phyloP scores from a whole-genome alignment of 1,139 yeast species.

The Blastobotrys proliferans region DNA sequence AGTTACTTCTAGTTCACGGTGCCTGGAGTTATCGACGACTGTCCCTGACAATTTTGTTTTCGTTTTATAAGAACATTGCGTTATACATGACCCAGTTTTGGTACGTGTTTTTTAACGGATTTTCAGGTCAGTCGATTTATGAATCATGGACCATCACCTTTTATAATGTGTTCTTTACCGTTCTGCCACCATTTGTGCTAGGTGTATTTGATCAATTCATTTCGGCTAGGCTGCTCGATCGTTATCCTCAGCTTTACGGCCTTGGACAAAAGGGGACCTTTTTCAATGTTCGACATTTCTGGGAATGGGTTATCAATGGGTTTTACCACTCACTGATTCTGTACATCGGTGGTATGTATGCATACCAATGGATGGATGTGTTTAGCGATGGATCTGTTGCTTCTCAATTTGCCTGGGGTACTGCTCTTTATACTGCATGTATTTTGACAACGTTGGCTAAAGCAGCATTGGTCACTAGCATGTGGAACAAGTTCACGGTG shows the following conservation, averaged over 20 bases:
- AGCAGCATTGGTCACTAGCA: constrained; percentile 85
- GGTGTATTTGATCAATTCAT: constrained; percentile 98
- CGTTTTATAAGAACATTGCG: constrained; percentile 93
- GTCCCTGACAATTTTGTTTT: constrained; percentile 85
- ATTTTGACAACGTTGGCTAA: constrained; percentile 88
- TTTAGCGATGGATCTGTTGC: constrained; percentile 63
- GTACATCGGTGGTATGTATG: constrained; percentile 66
- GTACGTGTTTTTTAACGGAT: constrained; percentile 90
- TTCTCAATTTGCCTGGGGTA: constrained; percentile 96
- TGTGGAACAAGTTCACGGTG: constrained; percentile 93
- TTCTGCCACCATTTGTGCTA: constrained; percentile 89
- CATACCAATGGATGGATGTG: constrained; percentile 65
- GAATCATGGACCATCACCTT: constrained; percentile 98
- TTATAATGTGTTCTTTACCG: constrained; percentile 94
- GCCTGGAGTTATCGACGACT: constrained; percentile 97
- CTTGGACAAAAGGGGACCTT: constrained; percentile 85
- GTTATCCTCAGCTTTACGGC: constrained; percentile 89
- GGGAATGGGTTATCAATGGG: constrained; percentile 98
- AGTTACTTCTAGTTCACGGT: constrained; percentile 87
- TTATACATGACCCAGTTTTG: constrained; percentile 97
- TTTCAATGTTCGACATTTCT: constrained; percentile 85
- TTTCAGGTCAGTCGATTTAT: constrained; percentile 91
- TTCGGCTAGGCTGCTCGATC: constrained; percentile 78
- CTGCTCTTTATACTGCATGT: constrained; percentile 83
- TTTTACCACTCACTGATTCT: constrained; percentile 89